These are phyloP conservation scores for Sisymbrium altissimum DNA, from an alignment of 345 rosid species.

Conservation along the genomic window DNA sequence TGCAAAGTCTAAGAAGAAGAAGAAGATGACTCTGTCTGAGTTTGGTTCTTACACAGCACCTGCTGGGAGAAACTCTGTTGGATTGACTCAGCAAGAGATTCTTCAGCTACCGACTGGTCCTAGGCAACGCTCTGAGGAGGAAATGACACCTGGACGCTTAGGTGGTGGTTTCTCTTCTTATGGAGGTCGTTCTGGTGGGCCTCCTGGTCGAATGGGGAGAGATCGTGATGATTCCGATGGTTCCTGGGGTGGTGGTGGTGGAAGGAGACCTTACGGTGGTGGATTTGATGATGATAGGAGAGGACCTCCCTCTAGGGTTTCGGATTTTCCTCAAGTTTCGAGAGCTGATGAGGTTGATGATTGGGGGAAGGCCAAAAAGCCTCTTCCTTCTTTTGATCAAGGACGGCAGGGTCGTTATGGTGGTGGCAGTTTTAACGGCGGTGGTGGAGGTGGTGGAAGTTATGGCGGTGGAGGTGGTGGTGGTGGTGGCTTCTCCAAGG, in stretches of 20 bases:
- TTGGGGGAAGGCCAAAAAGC: slow-evolving; percentile 70
- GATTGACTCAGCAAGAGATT: slow-evolving; percentile 83
- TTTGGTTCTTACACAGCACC: slow-evolving; percentile 25
- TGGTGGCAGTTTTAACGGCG: slow-evolving; percentile 5
- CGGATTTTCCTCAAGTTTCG: slow-evolving; percentile 73
- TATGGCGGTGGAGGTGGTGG: slow-evolving; percentile 13
- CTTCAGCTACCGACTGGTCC: slow-evolving; percentile 84
- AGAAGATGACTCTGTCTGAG: slow-evolving; percentile 54
- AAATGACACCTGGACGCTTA: slow-evolving; percentile 68
- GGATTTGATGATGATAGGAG: slow-evolving; percentile 82
- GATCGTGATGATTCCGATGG: slow-evolving; percentile 52
- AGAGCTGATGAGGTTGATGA: slow-evolving; percentile 91
- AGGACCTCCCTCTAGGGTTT: slow-evolving; percentile 68
- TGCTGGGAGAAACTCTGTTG: slow-evolving; percentile 30
- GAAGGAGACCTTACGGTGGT: slow-evolving; percentile 62
- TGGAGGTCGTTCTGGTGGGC: slow-evolving; percentile 45
- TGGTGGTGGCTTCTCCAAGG: slow-evolving; percentile 58
- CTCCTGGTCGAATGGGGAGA: slow-evolving; percentile 36
- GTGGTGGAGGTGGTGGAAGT: slow-evolving; percentile 6
- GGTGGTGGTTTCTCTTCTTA: slow-evolving; percentile 83
- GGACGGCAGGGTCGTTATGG: slow-evolving; percentile 55
- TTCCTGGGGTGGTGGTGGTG: slow-evolving; percentile 54
- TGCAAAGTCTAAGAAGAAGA: slow-evolving; percentile 82
- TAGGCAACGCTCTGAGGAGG: slow-evolving; percentile 77
- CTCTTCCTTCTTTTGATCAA: slow-evolving; percentile 51